Conservation (phyloP, 371 early-diverging fungal species). For the Mortierella sp. region DNA sequence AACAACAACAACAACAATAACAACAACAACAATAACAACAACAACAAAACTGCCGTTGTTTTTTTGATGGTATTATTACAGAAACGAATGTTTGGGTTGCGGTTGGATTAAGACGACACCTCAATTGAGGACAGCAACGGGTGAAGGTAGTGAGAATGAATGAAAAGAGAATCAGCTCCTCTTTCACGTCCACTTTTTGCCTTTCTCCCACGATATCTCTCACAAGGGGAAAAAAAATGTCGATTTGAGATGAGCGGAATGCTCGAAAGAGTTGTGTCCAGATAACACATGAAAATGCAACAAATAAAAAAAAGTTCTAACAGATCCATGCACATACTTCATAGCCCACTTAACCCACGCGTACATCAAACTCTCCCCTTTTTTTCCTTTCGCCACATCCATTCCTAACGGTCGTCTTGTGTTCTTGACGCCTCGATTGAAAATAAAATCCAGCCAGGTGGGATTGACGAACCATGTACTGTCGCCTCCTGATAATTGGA, state of each 20-base stretch:
- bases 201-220: not conserved
- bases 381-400: not conserved
- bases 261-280: not conserved
- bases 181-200: not conserved
- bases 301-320: not conserved
- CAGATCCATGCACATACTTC: not conserved
- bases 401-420: not conserved
- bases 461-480: not conserved
- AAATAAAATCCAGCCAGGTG: not conserved
- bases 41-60: no score
- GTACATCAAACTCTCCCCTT: not conserved
- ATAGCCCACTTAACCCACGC: not conserved
- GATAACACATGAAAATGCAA: conserved; percentile 1
- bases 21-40: not conserved
- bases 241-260: not conserved
- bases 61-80: no score
- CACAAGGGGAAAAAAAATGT: not conserved
- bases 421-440: not conserved
- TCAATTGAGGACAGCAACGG: not conserved
- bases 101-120: no score
- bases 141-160: not conserved
- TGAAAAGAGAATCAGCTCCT: not conserved
- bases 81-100: no score
- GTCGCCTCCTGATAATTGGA: no score
- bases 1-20: conserved; percentile 3